Conservation (phyloP, 2,329 filamentous ascomycete species). For the Monilinia vaccinii-corymbosi region DNA sequence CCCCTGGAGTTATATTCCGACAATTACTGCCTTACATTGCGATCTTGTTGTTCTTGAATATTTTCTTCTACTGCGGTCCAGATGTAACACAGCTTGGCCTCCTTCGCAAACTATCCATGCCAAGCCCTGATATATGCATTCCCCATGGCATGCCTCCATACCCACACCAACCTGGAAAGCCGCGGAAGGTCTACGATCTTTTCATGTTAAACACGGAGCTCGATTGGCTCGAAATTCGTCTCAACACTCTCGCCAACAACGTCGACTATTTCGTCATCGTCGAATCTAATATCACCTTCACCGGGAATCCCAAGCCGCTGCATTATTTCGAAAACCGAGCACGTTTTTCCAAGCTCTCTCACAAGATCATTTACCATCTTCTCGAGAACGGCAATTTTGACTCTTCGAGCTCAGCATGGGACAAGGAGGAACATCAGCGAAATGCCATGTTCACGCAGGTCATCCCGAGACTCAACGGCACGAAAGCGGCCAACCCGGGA, state of each 20-base stretch:
- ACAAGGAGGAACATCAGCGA: constrained; percentile 42
- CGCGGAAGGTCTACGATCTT: constrained; percentile 50
- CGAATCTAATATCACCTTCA: constrained; percentile 51
- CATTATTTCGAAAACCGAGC: constrained; percentile 42
- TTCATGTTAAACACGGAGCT: constrained; percentile 55
- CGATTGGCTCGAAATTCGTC: constrained; percentile 56
- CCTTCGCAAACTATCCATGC: not conserved
- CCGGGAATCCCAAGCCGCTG: constrained; percentile 46
- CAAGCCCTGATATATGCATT: not conserved
- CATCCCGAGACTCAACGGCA: constrained; percentile 32
- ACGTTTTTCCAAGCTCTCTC: constrained; percentile 41
- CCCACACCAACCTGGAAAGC: not conserved
- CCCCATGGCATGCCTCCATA: constrained; percentile 12
- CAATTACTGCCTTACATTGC: not conserved
- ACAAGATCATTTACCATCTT: constrained; percentile 53
- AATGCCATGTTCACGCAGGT: constrained; percentile 49
- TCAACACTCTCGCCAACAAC: constrained; percentile 46
- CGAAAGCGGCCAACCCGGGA: constrained; percentile 24
- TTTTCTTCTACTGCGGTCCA: not conserved
- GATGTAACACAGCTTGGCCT: not conserved
- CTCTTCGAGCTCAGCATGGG: constrained; percentile 36
- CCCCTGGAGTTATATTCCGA: not conserved
- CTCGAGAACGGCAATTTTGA: constrained; percentile 36
- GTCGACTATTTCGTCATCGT: constrained; percentile 59
- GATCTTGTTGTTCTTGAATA: not conserved